Conservation (phyloP, 768 basidiomycete genomes). For the Ramaria sp. region DNA sequence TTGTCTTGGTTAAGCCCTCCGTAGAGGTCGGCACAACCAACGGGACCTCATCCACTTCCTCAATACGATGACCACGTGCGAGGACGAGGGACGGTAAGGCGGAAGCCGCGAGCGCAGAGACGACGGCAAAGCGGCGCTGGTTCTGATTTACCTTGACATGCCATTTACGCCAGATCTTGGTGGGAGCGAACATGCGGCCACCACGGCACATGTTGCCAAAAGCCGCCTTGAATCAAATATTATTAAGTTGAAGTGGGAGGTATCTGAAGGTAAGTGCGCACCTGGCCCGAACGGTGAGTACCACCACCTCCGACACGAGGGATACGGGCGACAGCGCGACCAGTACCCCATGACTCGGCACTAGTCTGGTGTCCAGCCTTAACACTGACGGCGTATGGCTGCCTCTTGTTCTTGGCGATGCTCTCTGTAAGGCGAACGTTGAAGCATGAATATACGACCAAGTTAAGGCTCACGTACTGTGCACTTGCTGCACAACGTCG, state of each 20-base stretch:
- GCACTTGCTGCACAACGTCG: slow-evolving; percentile 96
- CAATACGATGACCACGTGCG: slow-evolving; percentile 97
- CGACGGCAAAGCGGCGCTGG: slow-evolving; percentile 95
- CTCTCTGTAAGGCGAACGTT: slow-evolving; percentile 49
- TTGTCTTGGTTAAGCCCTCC: slow-evolving; percentile 92
- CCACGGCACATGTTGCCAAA: slow-evolving; percentile 99
- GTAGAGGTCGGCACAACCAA: slow-evolving; percentile 72
- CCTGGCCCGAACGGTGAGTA: slow-evolving; percentile 97
- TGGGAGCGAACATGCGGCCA: slow-evolving; percentile 99
- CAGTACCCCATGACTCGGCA: slow-evolving; percentile 99
- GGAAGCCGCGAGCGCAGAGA: slow-evolving; percentile 95
- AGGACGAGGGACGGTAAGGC: slow-evolving; percentile 97
- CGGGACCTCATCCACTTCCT: slow-evolving; percentile 93
- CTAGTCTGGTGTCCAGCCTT: slow-evolving; percentile 99
- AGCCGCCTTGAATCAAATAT: slow-evolving; percentile 52
- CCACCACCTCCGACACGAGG: slow-evolving; percentile 99
- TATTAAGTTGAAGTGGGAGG: background rate
- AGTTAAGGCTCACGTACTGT: slow-evolving; percentile 68
- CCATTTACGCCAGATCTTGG: slow-evolving; percentile 99
- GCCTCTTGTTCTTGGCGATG: slow-evolving; percentile 95
- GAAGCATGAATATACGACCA: slow-evolving; percentile 12
- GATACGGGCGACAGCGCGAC: slow-evolving; percentile 99
- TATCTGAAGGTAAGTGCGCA: slow-evolving; percentile 20
- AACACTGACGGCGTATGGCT: slow-evolving; percentile 92
- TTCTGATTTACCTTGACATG: slow-evolving; percentile 99